Evolutionary conservation across 306 rosid genomes (phyloP).

Genomic region (Cucurbita argyrosperma): DNA sequence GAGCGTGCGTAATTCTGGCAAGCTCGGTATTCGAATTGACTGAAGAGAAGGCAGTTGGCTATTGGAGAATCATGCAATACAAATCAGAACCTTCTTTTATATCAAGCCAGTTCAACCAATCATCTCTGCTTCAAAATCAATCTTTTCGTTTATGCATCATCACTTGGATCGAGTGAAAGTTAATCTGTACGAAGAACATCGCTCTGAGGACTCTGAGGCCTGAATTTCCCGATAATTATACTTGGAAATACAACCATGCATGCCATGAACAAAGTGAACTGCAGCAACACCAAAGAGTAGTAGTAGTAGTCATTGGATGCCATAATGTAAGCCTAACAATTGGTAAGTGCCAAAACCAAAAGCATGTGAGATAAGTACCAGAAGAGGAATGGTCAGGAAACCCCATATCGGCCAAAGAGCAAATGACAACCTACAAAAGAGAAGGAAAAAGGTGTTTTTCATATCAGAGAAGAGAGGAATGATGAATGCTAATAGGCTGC

Average conservation of each 20-base stretch:
- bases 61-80: conserved; percentile 9
- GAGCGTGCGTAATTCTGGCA: not conserved
- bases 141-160: conserved; percentile 32
- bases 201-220: conserved; percentile 44
- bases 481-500: not conserved
- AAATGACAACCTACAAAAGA: conserved; percentile 47
- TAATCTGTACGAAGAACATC: conserved; percentile 77
- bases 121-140: not conserved
- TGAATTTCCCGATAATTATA: conserved; percentile 54
- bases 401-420: conserved; percentile 98
- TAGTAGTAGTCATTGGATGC: conserved; percentile 13
- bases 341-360: not conserved
- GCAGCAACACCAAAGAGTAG: conserved; percentile 27
- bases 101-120: conserved; percentile 3
- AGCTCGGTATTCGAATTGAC: conserved; percentile 12
- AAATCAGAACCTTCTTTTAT: not conserved
- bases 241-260: conserved; percentile 79
- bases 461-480: too few relatives aligned
- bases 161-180: conserved; percentile 17
- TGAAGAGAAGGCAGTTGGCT: conserved; percentile 23
- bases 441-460: not conserved
- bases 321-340: not conserved
- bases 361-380: conserved; percentile 34
- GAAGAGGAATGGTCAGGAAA: conserved; percentile 84
- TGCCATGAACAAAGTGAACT: conserved; percentile 96